A percentile compares a stretch with the other conserved stretches of the same genome.
Conservation (phyloP, 108 stramenopile genomes). For the Nitzschia sp. region DNA sequence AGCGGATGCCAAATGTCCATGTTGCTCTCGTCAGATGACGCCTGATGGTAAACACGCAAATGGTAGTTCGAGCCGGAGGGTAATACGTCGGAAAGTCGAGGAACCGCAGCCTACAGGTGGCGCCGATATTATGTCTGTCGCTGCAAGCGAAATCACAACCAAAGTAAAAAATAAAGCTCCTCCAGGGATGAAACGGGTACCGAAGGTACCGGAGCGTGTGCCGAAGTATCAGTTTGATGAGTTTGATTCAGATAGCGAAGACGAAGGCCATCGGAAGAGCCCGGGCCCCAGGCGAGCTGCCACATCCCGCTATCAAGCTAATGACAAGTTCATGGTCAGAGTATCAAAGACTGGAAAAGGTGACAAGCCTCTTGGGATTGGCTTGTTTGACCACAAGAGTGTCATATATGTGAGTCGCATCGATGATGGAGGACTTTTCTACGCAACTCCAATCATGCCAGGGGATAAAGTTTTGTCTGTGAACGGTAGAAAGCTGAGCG, state of each 20-base stretch:
- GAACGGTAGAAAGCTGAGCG: slow-evolving; percentile 7
- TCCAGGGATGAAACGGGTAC: background rate
- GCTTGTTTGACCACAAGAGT: slow-evolving; percentile 12
- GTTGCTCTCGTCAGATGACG: background rate
- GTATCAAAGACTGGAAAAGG: slow-evolving; percentile 13
- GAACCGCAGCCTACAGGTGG: background rate
- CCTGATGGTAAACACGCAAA: slow-evolving; percentile 1
- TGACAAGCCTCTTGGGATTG: slow-evolving; percentile 4
- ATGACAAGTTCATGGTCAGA: slow-evolving; percentile 6
- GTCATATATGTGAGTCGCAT: slow-evolving; percentile 1
- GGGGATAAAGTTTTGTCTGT: slow-evolving; percentile 12
- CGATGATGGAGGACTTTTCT: background rate
- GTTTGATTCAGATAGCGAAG: slow-evolving; percentile 19
- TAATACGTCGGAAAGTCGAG: background rate
- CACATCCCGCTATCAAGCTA: background rate
- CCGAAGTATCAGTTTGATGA: slow-evolving; percentile 15
- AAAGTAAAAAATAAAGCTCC: slow-evolving; percentile 15
- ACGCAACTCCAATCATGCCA: background rate
- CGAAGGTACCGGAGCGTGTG: background rate
- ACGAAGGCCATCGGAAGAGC: slow-evolving; percentile 10
- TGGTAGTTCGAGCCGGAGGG: background rate
- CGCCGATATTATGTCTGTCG: slow-evolving; percentile 2
- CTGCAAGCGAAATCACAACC: slow-evolving; percentile 15
- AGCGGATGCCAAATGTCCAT: background rate
- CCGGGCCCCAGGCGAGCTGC: background rate